Base-by-base conservation (phyloP, 768 basidiomycete genomes). In the Inosperma sp. region DNA sequence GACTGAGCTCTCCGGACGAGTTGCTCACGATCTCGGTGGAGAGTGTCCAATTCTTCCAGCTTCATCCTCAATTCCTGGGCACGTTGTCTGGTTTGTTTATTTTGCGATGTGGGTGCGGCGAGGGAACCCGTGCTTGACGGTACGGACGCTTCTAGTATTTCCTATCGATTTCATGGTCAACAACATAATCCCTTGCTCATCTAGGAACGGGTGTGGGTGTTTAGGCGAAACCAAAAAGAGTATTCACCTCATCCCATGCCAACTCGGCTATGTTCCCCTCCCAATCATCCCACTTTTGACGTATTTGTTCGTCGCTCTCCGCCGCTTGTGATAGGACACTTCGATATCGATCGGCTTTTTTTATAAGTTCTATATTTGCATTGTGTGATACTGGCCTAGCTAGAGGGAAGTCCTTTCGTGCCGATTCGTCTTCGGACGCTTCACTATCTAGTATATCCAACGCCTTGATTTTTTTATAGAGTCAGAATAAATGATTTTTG, bases 391-490 rank as follows among this genome's bases (percentile, higher is more conserved):
- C 81, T 1, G 71, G 69, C 27, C 92, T 76, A 49, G 72, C 66
- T 50, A 79, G 58, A 37, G 68, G 56, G 1, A 65, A 67, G 19
- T 78, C 77, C 55, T 76, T 75, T 13, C 84, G 80, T 25, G 80
- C 71, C 9, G 78, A 74, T 63, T 91, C 89, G 57, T 93, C 89
- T 61, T 91, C 88, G 12, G 86, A 86, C 13, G 87, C 88, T 67
- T 96, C 94, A 36, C 80, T 82, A 58, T 95, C 93, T n/a, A 99
- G 70, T 17, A 94, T 81, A 59, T 93, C 92, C 72, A 93, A 78
- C 0, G 91, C 83, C 93, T 96, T n/a, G n/a, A n/a, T n/a, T n/a
- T n/a, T n/a, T n/a, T n/a, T 51, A 8, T 2, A 30, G 30, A 46
- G 31, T 19, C 29, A 22, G 14, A 46, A 51, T 31, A 44, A 30